Percentiles rank a stretch among this genome's conserved stretches.
Conservation (phyloP, 257 asterid species). For the Osmanthus fragrans region DNA sequence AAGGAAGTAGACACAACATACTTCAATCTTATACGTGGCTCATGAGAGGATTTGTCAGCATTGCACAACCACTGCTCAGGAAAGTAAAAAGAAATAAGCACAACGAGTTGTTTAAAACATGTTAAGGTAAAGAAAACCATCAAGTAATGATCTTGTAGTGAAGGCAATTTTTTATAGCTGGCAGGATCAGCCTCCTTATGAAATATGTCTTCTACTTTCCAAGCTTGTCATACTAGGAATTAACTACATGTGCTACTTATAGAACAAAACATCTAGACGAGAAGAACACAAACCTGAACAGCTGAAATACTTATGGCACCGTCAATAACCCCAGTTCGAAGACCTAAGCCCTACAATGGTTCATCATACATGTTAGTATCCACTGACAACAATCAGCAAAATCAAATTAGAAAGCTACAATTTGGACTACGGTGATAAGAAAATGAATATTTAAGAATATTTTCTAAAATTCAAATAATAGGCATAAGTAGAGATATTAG, state of each 20-base stretch:
- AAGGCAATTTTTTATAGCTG: neutral
- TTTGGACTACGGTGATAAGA: neutral
- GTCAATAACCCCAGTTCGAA: conserved; percentile 87
- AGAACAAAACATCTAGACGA: neutral
- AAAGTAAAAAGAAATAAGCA: conserved; percentile 20
- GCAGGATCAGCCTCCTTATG: neutral
- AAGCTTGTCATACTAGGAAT: neutral
- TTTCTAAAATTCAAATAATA: neutral
- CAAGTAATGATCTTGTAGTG: neutral
- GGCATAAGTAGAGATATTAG: neutral
- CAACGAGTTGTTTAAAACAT: neutral
- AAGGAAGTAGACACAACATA: conserved; percentile 35
- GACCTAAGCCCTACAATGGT: conserved; percentile 71
- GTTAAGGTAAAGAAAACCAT: neutral
- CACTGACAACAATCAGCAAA: neutral
- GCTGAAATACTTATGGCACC: conserved; percentile 99
- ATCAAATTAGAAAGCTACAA: neutral
- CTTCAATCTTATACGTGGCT: conserved; percentile 92
- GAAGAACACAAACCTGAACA: conserved; percentile 70
- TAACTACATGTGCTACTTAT: conserved; percentile 1
- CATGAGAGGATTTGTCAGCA: conserved; percentile 95
- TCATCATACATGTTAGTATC: conserved; percentile 5
- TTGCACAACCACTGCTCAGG: conserved; percentile 87
- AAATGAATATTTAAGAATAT: neutral
- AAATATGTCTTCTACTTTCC: neutral